Evolutionary conservation across 75 land plant species (phyloP), one percentile per base, ranked within the genome.

Genomic region (Pinus taeda): DNA sequence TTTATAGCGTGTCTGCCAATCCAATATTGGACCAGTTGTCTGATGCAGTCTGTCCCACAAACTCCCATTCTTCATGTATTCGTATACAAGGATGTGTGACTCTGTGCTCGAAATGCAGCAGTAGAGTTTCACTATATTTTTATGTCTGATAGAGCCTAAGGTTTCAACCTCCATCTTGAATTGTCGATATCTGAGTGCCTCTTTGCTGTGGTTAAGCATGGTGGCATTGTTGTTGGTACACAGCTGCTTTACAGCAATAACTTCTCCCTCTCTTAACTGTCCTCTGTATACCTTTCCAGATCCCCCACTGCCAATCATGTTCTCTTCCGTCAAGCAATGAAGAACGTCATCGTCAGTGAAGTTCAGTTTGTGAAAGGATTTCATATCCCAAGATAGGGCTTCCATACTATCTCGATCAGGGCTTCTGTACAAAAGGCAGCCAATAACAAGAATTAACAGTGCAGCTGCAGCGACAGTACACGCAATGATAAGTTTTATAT

Each of bases 271-370:
- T 64, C 73, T 20, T 20, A 89, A 42, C 53, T 76, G 72, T 9
- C 90, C 97, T 29, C 78, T 80, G 85, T 96, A 94, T 14, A 96
- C 99, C 26, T 82, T 86, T 21, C 99, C 99, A 4, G 95, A 95
- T 1, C 94, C 97, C 30, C 99, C 99, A 70, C 84, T 84, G 9
- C 99, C 97, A 22, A 96, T 92, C 7, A 94, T 45, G 77, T 96
- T 96, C 81, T 94, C 97, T 57, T 84, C 91, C 63, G 78, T 84
- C 65, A 96, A 84, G 39, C 82, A 57, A 74, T 80, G 76, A 12
- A 89, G 67, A 74, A 93, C 84, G 75, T 91, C 85, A n/a, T 87
- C 81, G 80, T 86, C 91, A 15, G 78, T 81, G 79, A 93, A 87
- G 1, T 57, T 84, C 67, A 91, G 53, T 26, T 85, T 76, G 66